phyloP scores from a whole-genome alignment of 345 rosid genomes.

The Punica granatum region DNA sequence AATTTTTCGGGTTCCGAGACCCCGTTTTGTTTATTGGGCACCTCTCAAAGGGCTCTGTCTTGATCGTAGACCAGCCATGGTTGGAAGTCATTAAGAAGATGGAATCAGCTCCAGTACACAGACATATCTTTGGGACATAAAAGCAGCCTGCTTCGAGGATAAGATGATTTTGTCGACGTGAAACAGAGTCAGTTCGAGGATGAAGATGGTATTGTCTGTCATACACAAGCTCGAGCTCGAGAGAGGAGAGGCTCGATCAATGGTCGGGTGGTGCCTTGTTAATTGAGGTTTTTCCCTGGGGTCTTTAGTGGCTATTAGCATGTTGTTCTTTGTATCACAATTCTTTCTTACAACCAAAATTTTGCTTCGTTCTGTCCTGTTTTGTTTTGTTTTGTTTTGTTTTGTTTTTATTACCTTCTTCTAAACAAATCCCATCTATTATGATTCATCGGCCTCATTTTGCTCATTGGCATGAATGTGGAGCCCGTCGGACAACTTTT shows the following conservation, averaged over 20 bases:
- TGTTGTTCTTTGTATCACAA: conserved; percentile 22
- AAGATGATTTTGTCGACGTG: conserved; percentile 2
- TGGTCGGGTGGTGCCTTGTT: neutral
- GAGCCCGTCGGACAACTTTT: too few relatives aligned
- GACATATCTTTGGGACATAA: conserved; percentile 82
- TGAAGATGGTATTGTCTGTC: neutral
- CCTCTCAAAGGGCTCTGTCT: conserved; percentile 60
- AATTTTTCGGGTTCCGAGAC: conserved; percentile 64
- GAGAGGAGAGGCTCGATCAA: neutral
- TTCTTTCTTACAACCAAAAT: neutral
- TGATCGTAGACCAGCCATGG: conserved; percentile 94
- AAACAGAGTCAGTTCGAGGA: neutral
- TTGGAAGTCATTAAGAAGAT: conserved; percentile 68
- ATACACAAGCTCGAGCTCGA: neutral
- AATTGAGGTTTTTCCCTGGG: conserved; percentile 2
- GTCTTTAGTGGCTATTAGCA: conserved; percentile 10
- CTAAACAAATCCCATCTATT: neutral
- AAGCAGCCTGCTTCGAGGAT: conserved; percentile 2
- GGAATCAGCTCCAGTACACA: conserved; percentile 77
- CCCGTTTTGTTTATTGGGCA: conserved; percentile 84
- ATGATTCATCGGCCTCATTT: neutral
- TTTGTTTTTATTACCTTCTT: neutral
- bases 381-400: conserved; percentile 10
- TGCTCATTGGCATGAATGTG: neutral
- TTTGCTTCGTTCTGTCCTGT: conserved; percentile 12